phyloP scores from a whole-genome alignment of 768 basidiomycete species.

The Sporobolomyces phaffii region DNA sequence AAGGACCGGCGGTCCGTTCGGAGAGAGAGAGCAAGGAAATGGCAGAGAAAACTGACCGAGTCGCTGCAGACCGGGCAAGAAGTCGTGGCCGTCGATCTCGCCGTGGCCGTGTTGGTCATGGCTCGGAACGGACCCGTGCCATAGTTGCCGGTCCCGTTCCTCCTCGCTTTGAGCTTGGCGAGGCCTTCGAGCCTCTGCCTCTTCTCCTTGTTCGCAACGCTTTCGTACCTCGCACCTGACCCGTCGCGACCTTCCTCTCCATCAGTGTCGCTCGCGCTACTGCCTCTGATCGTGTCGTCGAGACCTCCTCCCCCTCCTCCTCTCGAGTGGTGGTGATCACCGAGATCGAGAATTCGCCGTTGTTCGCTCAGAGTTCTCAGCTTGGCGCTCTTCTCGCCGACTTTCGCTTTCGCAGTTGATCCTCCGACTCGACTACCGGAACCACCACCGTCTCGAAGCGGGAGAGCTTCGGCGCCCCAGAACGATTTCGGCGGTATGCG shows the following conservation, averaged over 20 bases:
- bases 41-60: not conserved
- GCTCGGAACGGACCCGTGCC: too few species aligned
- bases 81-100: not conserved
- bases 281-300: conserved; percentile 18
- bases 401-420: not conserved
- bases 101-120: not conserved
- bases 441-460: not conserved
- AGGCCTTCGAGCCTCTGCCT: conserved; percentile 10
- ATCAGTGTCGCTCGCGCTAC: not conserved
- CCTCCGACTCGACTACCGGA: not conserved
- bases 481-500: not conserved
- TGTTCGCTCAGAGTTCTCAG: conserved; percentile 18
- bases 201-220: conserved; percentile 13
- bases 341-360: conserved; percentile 7
- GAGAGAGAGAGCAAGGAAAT: not conserved
- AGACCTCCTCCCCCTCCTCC: too few species aligned
- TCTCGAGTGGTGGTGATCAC: not conserved
- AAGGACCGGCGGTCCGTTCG: too few species aligned
- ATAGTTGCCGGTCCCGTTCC: too few species aligned
- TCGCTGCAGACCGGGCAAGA: conserved; percentile 8
- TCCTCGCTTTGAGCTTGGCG: not conserved
- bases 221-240: conserved; percentile 11
- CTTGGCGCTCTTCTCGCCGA: conserved; percentile 15
- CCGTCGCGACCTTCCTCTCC: too few species aligned
- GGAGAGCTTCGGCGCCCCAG: not conserved